Percentiles rank a stretch among this genome's conserved stretches.
Conservation (phyloP, 202 grass and related monocot species). For the Saccharum hybrid region DNA sequence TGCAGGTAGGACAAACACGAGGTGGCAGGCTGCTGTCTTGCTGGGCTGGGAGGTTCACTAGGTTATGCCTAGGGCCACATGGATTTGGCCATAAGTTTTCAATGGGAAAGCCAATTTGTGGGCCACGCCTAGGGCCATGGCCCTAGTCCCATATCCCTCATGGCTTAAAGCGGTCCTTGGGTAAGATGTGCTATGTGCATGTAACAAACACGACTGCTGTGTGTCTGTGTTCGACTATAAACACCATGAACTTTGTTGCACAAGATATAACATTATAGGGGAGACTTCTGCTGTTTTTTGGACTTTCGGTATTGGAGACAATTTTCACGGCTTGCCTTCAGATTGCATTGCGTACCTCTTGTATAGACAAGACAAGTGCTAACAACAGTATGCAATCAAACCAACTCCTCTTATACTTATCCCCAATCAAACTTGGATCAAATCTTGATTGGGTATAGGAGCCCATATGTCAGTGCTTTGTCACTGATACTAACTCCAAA, state of each 20-base stretch:
- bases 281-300: background rate
- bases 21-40: background rate
- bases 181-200: background rate
- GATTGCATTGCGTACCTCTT: conserved; percentile 1
- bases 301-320: background rate
- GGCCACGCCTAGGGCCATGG: too few species aligned
- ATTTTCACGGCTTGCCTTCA: background rate
- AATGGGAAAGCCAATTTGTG: background rate
- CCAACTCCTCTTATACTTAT: background rate
- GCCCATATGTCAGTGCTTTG: background rate
- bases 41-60: background rate
- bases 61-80: background rate
- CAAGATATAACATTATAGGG: background rate
- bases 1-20: background rate
- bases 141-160: too few species aligned
- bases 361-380: background rate
- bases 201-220: background rate
- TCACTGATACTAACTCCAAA: background rate
- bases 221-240: background rate
- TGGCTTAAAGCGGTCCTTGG: background rate
- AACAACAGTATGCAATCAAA: background rate
- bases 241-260: background rate
- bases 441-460: conserved; percentile 10
- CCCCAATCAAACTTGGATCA: background rate
- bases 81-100: background rate